Percentiles rank a stretch among this genome's conserved stretches.
These are phyloP conservation scores for Exutisphaerella laricina DNA, from an alignment of 2,329 filamentous ascomycete genomes.

Conservation along the genomic window DNA sequence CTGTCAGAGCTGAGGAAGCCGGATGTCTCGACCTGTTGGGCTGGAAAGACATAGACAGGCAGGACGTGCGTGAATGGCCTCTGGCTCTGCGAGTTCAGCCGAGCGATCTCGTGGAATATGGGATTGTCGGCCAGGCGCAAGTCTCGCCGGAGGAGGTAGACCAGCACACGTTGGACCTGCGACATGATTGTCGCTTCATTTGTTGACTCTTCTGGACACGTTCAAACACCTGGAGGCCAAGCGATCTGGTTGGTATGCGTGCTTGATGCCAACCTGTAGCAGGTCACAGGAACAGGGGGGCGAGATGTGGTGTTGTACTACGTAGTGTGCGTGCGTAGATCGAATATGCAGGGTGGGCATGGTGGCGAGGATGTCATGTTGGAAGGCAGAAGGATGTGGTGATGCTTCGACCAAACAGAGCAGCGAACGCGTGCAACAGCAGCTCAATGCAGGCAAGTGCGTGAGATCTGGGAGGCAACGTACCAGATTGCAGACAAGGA, in stretches of 20 bases:
- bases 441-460: constrained; percentile 9
- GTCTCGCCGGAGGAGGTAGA: constrained; percentile 69
- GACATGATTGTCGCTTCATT: constrained; percentile 4
- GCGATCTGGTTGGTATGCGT: neutral
- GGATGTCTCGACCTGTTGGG: constrained; percentile 67
- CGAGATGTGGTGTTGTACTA: too few relatives aligned
- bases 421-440: constrained; percentile 4
- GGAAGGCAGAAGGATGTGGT: constrained; percentile 5
- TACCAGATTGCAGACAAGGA: constrained; percentile 9
- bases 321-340: constrained; percentile 1
- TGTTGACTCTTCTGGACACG: neutral
- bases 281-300: too few relatives aligned
- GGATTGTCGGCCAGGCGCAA: constrained; percentile 70
- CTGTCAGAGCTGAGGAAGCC: constrained; percentile 58
- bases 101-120: constrained; percentile 54
- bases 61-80: constrained; percentile 58
- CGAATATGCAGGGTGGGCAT: constrained; percentile 1
- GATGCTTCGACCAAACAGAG: constrained; percentile 9
- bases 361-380: constrained; percentile 13
- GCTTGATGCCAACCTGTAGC: too few relatives aligned
- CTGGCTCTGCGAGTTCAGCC: constrained; percentile 44
- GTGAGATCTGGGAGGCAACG: constrained; percentile 12
- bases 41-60: constrained; percentile 63
- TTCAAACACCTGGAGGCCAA: neutral
- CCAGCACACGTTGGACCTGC: constrained; percentile 45